Conservation (phyloP, 148 eudicot genomes). For the Diospyros kaki region DNA sequence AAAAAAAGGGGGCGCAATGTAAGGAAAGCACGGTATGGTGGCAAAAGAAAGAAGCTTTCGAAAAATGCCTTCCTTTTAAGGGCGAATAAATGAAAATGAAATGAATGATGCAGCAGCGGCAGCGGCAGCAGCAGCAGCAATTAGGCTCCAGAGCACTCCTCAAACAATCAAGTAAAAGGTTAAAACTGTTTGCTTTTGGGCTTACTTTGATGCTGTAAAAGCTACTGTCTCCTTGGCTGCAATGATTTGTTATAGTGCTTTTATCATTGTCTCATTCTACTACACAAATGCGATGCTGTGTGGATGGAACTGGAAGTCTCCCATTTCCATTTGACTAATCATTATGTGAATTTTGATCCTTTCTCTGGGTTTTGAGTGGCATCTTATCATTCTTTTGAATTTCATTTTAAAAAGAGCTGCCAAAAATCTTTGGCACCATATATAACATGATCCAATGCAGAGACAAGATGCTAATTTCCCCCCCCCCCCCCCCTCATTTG, state of each 20-base stretch:
- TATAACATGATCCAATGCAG: neutral
- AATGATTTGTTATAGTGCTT: conserved; percentile 3
- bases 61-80: too few species aligned
- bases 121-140: neutral
- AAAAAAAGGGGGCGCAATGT: too few species aligned
- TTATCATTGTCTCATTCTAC: neutral
- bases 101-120: too few species aligned
- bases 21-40: too few species aligned
- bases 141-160: neutral
- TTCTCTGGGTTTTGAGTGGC: neutral
- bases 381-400: neutral
- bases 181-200: neutral
- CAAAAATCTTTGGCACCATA: neutral
- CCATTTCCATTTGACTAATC: neutral
- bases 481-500: neutral
- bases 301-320: neutral
- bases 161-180: neutral
- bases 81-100: too few species aligned
- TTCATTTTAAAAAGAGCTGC: neutral
- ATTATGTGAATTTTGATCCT: neutral
- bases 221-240: neutral
- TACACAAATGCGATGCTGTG: neutral
- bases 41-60: too few species aligned
- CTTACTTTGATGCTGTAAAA: conserved; percentile 6
- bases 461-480: neutral